Evolutionary conservation across 495 filamentous ascomycete species (phyloP).

Genomic region (Evansstolkia leycettana): DNA sequence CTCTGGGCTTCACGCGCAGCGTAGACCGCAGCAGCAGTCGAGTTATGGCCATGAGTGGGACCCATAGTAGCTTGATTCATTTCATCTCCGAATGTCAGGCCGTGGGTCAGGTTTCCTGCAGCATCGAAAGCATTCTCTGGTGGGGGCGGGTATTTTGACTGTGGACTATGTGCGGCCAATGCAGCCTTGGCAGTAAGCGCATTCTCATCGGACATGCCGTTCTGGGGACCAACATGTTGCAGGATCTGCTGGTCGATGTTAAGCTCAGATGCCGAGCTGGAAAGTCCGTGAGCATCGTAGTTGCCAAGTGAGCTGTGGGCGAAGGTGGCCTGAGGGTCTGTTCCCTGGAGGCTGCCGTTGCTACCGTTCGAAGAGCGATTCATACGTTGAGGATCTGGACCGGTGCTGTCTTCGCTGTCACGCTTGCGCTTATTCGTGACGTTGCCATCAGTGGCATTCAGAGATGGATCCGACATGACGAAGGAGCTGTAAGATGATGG

Average conservation of each 20-base stretch:
- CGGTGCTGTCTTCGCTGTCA: constrained; percentile 28
- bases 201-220: constrained; percentile 35
- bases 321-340: constrained; percentile 28
- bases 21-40: constrained; percentile 36
- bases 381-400: constrained; percentile 29
- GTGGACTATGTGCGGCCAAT: constrained; percentile 30
- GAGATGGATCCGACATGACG: constrained; percentile 30
- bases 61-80: constrained; percentile 28
- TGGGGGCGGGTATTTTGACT: constrained; percentile 33
- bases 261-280: constrained; percentile 23
- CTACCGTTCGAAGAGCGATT: constrained; percentile 34
- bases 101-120: constrained; percentile 24
- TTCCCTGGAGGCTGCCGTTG: constrained; percentile 29
- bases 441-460: constrained; percentile 25
- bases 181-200: constrained; percentile 35
- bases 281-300: constrained; percentile 29
- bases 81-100: constrained; percentile 32
- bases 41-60: constrained; percentile 29
- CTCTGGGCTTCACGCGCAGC: constrained; percentile 32
- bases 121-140: constrained; percentile 30
- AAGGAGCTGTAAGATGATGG: background rate
- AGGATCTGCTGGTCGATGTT: constrained; percentile 39
- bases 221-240: constrained; percentile 35
- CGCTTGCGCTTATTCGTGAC: constrained; percentile 34
- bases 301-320: constrained; percentile 22